phyloP scores from a whole-genome alignment of 2,329 filamentous ascomycete species.

The Monosporascus sp. region DNA sequence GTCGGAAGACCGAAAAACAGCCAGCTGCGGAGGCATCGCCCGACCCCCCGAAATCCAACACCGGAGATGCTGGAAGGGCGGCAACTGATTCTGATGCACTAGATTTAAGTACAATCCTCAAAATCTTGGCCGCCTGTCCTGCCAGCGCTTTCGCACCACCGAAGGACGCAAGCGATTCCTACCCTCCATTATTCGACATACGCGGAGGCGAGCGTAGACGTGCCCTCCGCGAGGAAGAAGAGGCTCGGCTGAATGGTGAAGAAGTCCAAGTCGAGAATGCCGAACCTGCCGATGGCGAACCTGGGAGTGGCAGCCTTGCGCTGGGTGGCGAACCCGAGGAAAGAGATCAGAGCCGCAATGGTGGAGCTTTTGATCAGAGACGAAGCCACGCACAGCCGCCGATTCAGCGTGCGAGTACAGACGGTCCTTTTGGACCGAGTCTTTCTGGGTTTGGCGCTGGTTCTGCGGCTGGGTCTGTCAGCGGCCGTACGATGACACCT shows the following conservation, averaged over 20 bases:
- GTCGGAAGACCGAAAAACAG: conserved; percentile 24
- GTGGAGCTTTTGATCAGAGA: conserved; percentile 50
- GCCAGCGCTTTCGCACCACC: conserved; percentile 34
- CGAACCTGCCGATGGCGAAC: conserved; percentile 62
- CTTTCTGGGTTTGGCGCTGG: conserved; percentile 45
- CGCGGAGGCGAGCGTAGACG: conserved; percentile 78
- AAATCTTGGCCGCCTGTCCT: conserved; percentile 16
- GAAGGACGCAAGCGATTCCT: conserved; percentile 26
- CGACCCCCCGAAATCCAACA: conserved; percentile 5
- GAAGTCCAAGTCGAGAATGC: conserved; percentile 41
- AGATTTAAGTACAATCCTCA: conserved; percentile 22
- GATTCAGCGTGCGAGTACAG: conserved; percentile 59
- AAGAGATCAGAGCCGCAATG: conserved; percentile 50
- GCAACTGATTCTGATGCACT: conserved; percentile 8
- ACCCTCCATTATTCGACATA: conserved; percentile 77
- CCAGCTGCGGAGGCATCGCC: conserved; percentile 9
- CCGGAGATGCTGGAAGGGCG: conserved; percentile 2
- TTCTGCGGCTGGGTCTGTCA: conserved; percentile 52
- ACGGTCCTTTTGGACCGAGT: conserved; percentile 50
- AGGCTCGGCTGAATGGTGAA: conserved; percentile 43
- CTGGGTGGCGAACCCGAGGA: conserved; percentile 92
- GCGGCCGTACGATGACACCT: conserved; percentile 70
- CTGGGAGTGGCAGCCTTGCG: conserved; percentile 78
- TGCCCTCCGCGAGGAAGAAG: conserved; percentile 69
- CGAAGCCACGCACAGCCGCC: conserved; percentile 70